A percentile compares a stretch with the other conserved stretches of the same genome.
phyloP scores from a whole-genome alignment of 2,329 filamentous ascomycete species.

The Beauveria bassiana region DNA sequence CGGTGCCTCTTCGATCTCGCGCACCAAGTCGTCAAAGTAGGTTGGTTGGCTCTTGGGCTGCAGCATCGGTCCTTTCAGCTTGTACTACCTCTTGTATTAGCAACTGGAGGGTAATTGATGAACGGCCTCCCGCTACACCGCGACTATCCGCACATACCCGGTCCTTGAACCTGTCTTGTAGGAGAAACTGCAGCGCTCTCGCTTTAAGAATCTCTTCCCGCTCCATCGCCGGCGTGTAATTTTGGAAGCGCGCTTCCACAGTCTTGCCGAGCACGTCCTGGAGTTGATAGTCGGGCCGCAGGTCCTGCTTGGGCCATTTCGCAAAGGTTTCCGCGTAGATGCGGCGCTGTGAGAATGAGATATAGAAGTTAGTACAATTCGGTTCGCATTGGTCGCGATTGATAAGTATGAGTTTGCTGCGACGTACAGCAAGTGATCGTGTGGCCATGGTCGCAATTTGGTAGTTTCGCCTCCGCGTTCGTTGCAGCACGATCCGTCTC shows the following conservation, averaged over 20 bases:
- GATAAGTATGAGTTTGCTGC: not conserved
- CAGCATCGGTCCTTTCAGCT: conserved; percentile 41
- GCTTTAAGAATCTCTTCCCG: conserved; percentile 46
- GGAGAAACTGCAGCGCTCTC: conserved; percentile 50
- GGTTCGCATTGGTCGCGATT: not conserved
- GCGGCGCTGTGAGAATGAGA: conserved; percentile 21
- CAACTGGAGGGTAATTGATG: not conserved
- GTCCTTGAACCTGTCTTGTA: conserved; percentile 51
- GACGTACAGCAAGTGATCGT: conserved; percentile 6
- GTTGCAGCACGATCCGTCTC: not conserved
- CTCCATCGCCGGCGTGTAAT: conserved; percentile 30
- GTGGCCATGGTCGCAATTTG: conserved; percentile 4
- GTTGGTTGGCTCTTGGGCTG: conserved; percentile 54
- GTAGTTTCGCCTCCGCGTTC: not conserved
- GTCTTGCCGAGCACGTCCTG: conserved; percentile 42
- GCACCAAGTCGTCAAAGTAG: conserved; percentile 54
- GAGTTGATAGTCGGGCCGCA: conserved; percentile 57
- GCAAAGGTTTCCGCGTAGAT: conserved; percentile 33
- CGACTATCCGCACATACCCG: conserved; percentile 33
- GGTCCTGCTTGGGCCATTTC: conserved; percentile 55
- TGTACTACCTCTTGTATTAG: conserved; percentile 23
- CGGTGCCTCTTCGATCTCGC: conserved; percentile 57
- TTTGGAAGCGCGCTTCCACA: conserved; percentile 28
- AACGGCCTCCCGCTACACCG: not conserved
- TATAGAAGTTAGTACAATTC: not conserved